Percentiles rank a stretch among this genome's conserved stretches.
These are phyloP conservation scores for Juglanconis juglandina DNA, from an alignment of 2,329 filamentous ascomycete genomes.

Conservation along the genomic window DNA sequence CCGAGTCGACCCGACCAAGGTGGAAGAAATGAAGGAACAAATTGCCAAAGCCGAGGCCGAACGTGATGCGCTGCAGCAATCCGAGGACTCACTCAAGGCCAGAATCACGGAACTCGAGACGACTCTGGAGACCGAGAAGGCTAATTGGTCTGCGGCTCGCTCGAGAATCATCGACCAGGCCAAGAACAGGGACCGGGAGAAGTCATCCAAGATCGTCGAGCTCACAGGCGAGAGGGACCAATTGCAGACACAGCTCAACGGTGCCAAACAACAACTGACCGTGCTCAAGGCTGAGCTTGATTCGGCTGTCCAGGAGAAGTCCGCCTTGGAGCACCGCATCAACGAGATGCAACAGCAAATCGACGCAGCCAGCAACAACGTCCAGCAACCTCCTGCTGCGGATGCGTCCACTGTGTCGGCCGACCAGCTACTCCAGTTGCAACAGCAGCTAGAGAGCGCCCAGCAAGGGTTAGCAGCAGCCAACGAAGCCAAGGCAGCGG, in stretches of 20 bases:
- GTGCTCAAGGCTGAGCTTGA: constrained; percentile 52
- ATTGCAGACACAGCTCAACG: constrained; percentile 48
- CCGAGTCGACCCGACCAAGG: constrained; percentile 86
- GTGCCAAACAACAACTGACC: constrained; percentile 38
- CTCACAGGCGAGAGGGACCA: constrained; percentile 52
- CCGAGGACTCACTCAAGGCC: constrained; percentile 49
- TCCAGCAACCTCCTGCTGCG: constrained; percentile 28
- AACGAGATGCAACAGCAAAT: constrained; percentile 39
- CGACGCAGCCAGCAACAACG: constrained; percentile 3
- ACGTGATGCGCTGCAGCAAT: constrained; percentile 52
- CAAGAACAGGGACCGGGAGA: constrained; percentile 56
- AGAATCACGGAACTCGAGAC: constrained; percentile 51
- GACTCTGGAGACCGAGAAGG: constrained; percentile 52
- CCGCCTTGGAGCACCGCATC: constrained; percentile 34
- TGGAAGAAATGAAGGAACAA: constrained; percentile 82
- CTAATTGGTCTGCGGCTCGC: constrained; percentile 49
- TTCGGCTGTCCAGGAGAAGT: constrained; percentile 38
- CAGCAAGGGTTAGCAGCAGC: constrained; percentile 62
- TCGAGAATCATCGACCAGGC: constrained; percentile 59
- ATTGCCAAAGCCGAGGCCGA: constrained; percentile 65
- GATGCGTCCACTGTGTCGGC: constrained; percentile 40
- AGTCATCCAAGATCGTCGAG: constrained; percentile 51
- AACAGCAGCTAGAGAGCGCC: constrained; percentile 39
- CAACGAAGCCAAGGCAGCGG: constrained; percentile 63
- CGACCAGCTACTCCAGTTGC: constrained; percentile 46